These are phyloP conservation scores for Aspergillus indologenus DNA, from an alignment of 495 filamentous ascomycete species.

Conservation along the genomic window DNA sequence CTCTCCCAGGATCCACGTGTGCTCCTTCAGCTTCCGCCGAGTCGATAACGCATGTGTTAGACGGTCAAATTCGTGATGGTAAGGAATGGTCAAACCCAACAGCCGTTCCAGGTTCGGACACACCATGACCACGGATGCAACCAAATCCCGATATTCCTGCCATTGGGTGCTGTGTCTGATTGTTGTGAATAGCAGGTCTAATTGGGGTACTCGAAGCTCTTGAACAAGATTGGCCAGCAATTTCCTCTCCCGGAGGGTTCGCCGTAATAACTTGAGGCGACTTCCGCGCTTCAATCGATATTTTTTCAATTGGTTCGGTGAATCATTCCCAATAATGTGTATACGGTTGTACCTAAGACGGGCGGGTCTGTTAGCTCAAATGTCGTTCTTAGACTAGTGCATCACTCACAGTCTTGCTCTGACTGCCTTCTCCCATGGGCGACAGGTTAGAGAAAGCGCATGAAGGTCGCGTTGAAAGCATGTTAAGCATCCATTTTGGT, in stretches of 20 bases:
- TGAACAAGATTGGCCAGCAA: constrained; percentile 70
- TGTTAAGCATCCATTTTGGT: constrained; percentile 58
- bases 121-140: constrained; percentile 79
- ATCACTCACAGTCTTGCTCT: constrained; percentile 58
- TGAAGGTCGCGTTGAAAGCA: constrained; percentile 77
- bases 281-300: constrained; percentile 64
- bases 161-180: constrained; percentile 44
- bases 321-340: constrained; percentile 66
- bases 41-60: constrained; percentile 78
- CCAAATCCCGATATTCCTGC: constrained; percentile 64
- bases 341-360: constrained; percentile 62
- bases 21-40: constrained; percentile 67
- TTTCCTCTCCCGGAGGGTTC: constrained; percentile 69
- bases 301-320: constrained; percentile 58
- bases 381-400: background rate
- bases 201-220: constrained; percentile 68
- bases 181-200: constrained; percentile 48
- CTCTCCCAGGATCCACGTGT: constrained; percentile 70
- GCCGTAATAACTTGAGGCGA: constrained; percentile 69
- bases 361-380: constrained; percentile 12
- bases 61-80: constrained; percentile 70
- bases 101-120: constrained; percentile 82
- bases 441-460: constrained; percentile 61
- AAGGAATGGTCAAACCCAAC: constrained; percentile 65
- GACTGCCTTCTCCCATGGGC: constrained; percentile 66